Conservation (phyloP, 305 asterid genomes). For the Fraxinus greggii region DNA sequence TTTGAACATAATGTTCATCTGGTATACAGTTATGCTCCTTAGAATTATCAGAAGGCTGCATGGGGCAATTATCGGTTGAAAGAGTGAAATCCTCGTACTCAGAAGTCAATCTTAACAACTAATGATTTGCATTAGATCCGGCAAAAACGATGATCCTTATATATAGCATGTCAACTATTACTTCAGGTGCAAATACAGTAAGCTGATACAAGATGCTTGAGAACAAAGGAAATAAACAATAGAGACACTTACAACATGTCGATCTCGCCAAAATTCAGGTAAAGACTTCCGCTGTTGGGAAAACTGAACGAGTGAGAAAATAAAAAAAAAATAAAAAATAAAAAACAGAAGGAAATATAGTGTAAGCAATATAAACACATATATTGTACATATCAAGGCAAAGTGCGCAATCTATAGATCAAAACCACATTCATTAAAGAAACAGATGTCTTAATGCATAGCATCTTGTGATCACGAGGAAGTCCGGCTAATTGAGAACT, state of each 20-base stretch:
- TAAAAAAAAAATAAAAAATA: not conserved
- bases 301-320: not conserved
- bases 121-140: not conserved
- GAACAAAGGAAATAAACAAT: slow-evolving; percentile 16
- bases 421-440: slow-evolving; percentile 10
- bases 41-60: slow-evolving; percentile 77
- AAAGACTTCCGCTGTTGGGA: slow-evolving; percentile 70
- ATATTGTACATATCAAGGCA: not conserved
- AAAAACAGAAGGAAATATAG: not conserved
- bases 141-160: not conserved
- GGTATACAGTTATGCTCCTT: slow-evolving; percentile 95
- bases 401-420: slow-evolving; percentile 6
- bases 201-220: slow-evolving; percentile 9
- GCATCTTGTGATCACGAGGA: not conserved
- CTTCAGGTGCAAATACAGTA: slow-evolving; percentile 6
- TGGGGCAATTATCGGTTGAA: slow-evolving; percentile 14
- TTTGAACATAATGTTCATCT: slow-evolving; percentile 95
- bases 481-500: slow-evolving; percentile 10
- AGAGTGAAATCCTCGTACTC: not conserved
- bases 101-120: slow-evolving; percentile 12
- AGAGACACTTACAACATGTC: slow-evolving; percentile 61
- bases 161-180: not conserved
- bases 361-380: slow-evolving; percentile 10
- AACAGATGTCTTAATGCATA: not conserved
- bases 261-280: slow-evolving; percentile 96